These are phyloP conservation scores for Pseudohalonectria lignicola DNA, from an alignment of 2,329 filamentous ascomycete genomes.

Conservation along the genomic window DNA sequence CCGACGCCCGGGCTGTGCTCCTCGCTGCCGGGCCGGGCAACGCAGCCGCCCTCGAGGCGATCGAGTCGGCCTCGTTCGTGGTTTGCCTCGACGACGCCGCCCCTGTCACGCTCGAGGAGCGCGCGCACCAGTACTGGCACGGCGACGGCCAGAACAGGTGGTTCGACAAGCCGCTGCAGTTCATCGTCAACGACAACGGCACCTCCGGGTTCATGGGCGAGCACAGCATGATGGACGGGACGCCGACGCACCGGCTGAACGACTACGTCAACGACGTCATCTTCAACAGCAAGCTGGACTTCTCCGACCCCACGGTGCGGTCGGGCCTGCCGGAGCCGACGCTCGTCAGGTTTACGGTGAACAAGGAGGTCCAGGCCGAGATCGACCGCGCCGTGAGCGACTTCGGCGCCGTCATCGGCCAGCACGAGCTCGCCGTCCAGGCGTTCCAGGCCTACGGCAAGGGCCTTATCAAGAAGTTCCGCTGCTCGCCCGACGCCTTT, in stretches of 20 bases:
- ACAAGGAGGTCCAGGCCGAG: slow-evolving; percentile 60
- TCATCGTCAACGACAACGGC: slow-evolving; percentile 96
- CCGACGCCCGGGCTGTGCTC: slow-evolving; percentile 68
- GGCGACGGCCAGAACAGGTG: slow-evolving; percentile 91
- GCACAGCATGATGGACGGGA: slow-evolving; percentile 99
- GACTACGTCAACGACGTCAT: slow-evolving; percentile 89
- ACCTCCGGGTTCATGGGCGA: slow-evolving; percentile 97
- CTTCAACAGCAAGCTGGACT: slow-evolving; percentile 88
- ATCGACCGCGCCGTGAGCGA: slow-evolving; percentile 69
- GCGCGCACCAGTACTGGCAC: slow-evolving; percentile 95
- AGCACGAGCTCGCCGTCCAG: slow-evolving; percentile 87
- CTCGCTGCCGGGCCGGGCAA: slow-evolving; percentile 71
- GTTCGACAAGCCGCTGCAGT: slow-evolving; percentile 97
- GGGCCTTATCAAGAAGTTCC: slow-evolving; percentile 98
- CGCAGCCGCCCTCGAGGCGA: slow-evolving; percentile 62
- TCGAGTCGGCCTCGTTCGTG: slow-evolving; percentile 83
- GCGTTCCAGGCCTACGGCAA: slow-evolving; percentile 97
- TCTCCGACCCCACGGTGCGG: slow-evolving; percentile 66
- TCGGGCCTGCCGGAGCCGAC: slow-evolving; percentile 75
- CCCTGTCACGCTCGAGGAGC: slow-evolving; percentile 90
- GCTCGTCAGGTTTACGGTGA: slow-evolving; percentile 68
- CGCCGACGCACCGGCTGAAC: slow-evolving; percentile 91
- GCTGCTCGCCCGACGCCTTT: slow-evolving; percentile 93
- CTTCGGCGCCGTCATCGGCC: slow-evolving; percentile 70
- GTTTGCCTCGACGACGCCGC: slow-evolving; percentile 88